These are phyloP conservation scores for Glonium stellatum DNA, from an alignment of 495 filamentous ascomycete species.

Conservation along the genomic window DNA sequence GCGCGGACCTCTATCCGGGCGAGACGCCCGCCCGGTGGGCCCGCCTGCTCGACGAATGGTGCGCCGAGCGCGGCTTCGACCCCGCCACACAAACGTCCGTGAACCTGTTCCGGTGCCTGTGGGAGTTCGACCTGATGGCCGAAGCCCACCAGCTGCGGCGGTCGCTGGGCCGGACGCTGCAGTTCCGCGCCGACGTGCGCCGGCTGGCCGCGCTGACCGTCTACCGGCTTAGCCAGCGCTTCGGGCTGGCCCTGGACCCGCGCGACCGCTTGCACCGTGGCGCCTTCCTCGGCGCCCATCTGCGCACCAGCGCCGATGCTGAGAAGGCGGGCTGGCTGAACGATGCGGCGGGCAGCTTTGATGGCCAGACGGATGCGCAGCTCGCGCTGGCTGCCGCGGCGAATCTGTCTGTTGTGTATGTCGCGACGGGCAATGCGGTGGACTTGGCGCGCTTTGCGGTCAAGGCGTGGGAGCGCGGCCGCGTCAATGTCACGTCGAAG, in stretches of 20 bases:
- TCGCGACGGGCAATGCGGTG: constrained; percentile 27
- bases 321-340: too few relatives aligned
- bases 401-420: constrained; percentile 28
- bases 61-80: not conserved
- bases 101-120: not conserved
- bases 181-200: too few relatives aligned
- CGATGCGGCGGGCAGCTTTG: too few relatives aligned
- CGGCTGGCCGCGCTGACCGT: too few relatives aligned
- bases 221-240: too few relatives aligned
- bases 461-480: constrained; percentile 14
- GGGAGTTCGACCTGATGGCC: not conserved
- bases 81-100: not conserved
- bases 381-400: not conserved
- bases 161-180: too few relatives aligned
- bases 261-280: too few relatives aligned
- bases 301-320: too few relatives aligned
- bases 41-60: not conserved
- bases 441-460: constrained; percentile 22
- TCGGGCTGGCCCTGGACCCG: too few relatives aligned
- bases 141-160: not conserved
- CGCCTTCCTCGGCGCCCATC: too few relatives aligned
- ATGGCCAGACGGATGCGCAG: not conserved
- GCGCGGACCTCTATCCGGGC: not conserved
- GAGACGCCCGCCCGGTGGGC: not conserved
- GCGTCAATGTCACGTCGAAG: constrained; percentile 32